Conservation (phyloP, 1,284 basidiomycete species). For the Fistulina hepatica region DNA sequence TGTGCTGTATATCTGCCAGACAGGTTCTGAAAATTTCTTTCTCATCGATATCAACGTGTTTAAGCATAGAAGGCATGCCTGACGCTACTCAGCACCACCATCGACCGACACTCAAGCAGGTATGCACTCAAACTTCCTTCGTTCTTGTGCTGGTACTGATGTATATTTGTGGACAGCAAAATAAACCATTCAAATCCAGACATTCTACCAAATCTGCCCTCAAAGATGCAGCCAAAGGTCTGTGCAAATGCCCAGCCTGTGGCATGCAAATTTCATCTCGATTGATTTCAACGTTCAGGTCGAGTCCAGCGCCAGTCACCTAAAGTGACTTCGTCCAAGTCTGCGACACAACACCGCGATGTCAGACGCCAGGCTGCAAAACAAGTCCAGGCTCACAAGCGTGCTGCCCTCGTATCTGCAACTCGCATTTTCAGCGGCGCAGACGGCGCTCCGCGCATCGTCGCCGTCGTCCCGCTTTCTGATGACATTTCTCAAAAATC, state of each 20-base stretch:
- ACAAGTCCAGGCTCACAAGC: constrained; percentile 64
- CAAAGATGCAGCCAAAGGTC: constrained; percentile 77
- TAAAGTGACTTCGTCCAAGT: constrained; percentile 35
- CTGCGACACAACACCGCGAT: constrained; percentile 44
- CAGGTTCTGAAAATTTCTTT: too few relatives aligned
- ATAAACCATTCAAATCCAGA: constrained; percentile 84
- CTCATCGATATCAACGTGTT: too few relatives aligned
- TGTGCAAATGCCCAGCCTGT: constrained; percentile 9
- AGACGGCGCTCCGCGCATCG: constrained; percentile 72
- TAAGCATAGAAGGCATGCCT: too few relatives aligned
- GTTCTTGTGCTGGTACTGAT: constrained; percentile 1
- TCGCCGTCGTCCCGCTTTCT: constrained; percentile 70
- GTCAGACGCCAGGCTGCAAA: constrained; percentile 75
- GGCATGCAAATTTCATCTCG: background rate
- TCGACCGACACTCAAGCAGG: constrained; percentile 79
- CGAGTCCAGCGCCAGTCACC: constrained; percentile 41
- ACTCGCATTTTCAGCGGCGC: constrained; percentile 66
- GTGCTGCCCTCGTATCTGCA: constrained; percentile 56
- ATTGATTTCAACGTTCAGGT: constrained; percentile 27
- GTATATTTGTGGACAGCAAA: constrained; percentile 40
- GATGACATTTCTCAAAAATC: constrained; percentile 48
- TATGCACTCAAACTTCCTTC: constrained; percentile 20
- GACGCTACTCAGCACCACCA: constrained; percentile 47
- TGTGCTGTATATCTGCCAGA: too few relatives aligned
- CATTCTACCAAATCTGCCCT: constrained; percentile 78